Base-by-base conservation (phyloP, 495 filamentous ascomycete genomes). In the Daldinia concentrica region DNA sequence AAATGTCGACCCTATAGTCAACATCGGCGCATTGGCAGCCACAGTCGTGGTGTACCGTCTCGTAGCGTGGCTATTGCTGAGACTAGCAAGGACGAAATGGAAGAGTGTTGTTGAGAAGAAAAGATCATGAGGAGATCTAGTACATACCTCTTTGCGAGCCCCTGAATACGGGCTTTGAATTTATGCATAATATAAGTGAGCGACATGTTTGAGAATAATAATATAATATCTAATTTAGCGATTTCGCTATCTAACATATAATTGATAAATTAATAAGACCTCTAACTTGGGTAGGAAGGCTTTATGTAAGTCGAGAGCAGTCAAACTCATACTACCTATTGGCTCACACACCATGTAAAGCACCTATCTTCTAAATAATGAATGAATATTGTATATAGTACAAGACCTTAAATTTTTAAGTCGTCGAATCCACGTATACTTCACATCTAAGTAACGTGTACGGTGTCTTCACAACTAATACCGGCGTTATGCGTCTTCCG, bases 1-100 rank as follows among this genome's bases (percentile, higher is more conserved):
- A 30, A 82, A 90, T 29, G 86, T 78, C 22, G 81, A 89, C 64
- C 82, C 85, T 1, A 77, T 79, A 12, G 77, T 88, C 67, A 89
- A 91, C 72, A 61, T 92, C 6, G 78, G 89, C 72, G 87, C 85
- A 6, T 64, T 93, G 58, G 89, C 84, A 0, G 81, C 89, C 1
- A 85, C 82, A 37, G 84, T 87, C 14, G 78, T 92, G 8, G 82
- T 85, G 34, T 93, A 93, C 80, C 82, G 90, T 52, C 4, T 89
- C 7, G 63, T 92, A 24, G 90, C 91, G 6, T 93, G 89, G 79
- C 74, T 79, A 2, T 74, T 92, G 19, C 73, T 93, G 60, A 86
- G 87, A 71, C 72, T 80, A 34, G 84, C 68, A 14, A 79, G 79
- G 62, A 77, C 74, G 26, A 62, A 76, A 55, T 83, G 81, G 80